Conservation (phyloP, 2,329 filamentous ascomycete species). For the Xylogone sp. region DNA sequence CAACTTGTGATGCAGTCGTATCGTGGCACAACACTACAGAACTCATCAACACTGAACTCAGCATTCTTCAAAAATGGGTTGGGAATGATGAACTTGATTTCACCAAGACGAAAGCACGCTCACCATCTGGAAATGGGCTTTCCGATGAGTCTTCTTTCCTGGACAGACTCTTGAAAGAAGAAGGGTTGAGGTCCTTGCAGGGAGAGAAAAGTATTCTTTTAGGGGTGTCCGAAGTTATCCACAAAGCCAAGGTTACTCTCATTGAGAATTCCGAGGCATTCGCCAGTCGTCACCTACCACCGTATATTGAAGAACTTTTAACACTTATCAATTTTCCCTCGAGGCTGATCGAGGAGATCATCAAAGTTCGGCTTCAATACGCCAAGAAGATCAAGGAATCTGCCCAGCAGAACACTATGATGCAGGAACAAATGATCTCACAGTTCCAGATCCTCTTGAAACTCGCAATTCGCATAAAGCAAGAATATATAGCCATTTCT, state of each 20-base stretch:
- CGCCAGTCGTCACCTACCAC: conserved; percentile 83
- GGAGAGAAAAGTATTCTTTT: conserved; percentile 82
- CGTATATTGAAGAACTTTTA: conserved; percentile 93
- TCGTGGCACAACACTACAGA: conserved; percentile 97
- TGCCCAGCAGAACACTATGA: conserved; percentile 84
- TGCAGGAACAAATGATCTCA: conserved; percentile 96
- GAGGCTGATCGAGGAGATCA: conserved; percentile 93
- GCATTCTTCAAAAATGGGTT: conserved; percentile 91
- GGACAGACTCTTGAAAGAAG: conserved; percentile 91
- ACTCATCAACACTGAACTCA: conserved; percentile 91
- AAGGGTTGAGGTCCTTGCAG: conserved; percentile 87
- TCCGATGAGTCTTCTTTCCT: conserved; percentile 91
- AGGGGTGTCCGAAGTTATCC: conserved; percentile 80
- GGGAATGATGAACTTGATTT: conserved; percentile 96
- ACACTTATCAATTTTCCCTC: conserved; percentile 97
- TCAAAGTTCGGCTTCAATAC: conserved; percentile 84
- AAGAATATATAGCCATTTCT: conserved; percentile 79
- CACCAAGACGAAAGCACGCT: conserved; percentile 66
- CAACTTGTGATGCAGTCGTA: conserved; percentile 84
- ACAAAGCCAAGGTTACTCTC: conserved; percentile 88
- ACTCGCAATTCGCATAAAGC: conserved; percentile 88
- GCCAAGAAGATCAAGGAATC: conserved; percentile 95
- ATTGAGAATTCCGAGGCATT: conserved; percentile 85
- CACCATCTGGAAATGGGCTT: conserved; percentile 67
- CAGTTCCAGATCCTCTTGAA: conserved; percentile 93